Percentiles rank a stretch among this genome's conserved stretches.
Conservation (phyloP, 2,329 filamentous ascomycete species). For the Claviceps capensis region DNA sequence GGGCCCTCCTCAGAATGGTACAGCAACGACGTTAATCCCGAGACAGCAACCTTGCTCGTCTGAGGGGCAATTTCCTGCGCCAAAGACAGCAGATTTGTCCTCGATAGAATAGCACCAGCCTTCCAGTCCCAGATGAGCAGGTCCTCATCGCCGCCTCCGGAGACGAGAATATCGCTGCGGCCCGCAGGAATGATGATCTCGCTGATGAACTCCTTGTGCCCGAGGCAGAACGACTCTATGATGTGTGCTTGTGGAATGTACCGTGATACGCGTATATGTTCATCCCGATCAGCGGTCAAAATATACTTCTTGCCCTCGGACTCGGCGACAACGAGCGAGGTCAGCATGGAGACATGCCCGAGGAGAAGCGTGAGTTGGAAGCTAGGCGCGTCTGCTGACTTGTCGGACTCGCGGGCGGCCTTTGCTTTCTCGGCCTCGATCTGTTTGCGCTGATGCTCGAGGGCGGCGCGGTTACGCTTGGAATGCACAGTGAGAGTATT, state of each 20-base stretch:
- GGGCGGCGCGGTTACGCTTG: conserved; percentile 45
- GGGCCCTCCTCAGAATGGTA: conserved; percentile 16
- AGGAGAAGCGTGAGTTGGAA: conserved; percentile 72
- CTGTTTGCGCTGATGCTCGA: conserved; percentile 42
- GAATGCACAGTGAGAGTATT: conserved; percentile 51
- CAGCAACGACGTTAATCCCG: conserved; percentile 23
- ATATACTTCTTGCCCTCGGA: conserved; percentile 33
- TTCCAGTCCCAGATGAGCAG: conserved; percentile 77
- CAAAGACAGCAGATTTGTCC: conserved; percentile 34
- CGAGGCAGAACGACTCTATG: conserved; percentile 80
- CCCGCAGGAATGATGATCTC: conserved; percentile 51
- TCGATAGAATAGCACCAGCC: conserved; percentile 37
- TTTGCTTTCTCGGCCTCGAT: conserved; percentile 20
- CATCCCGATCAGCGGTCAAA: conserved; percentile 42
- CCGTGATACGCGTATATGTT: conserved; percentile 78
- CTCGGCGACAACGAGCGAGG: conserved; percentile 48
- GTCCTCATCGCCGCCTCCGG: conserved; percentile 72
- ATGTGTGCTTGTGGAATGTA: conserved; percentile 72
- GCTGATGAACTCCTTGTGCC: conserved; percentile 75
- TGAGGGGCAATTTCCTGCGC: conserved; percentile 24
- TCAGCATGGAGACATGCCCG: conserved; percentile 92
- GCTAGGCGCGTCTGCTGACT: conserved; percentile 21
- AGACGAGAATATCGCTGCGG: conserved; percentile 53
- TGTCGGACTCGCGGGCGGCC: conserved; percentile 10
- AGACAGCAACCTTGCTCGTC: conserved; percentile 33